Conservation (phyloP, 441 rosid genomes). For the Dalechampia spathulata region DNA sequence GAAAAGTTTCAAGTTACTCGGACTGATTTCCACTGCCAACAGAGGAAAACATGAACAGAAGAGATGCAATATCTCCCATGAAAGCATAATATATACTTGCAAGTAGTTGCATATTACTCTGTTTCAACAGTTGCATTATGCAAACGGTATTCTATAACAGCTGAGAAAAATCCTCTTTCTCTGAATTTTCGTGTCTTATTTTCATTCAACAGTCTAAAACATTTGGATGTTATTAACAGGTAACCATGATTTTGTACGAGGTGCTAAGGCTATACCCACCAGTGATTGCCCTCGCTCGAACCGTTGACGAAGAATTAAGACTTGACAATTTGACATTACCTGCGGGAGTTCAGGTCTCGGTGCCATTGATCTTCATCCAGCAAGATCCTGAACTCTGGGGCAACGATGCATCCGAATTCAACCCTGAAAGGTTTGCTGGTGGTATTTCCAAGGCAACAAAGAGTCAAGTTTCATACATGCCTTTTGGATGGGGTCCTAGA, state of each 20-base stretch:
- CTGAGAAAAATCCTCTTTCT: no score
- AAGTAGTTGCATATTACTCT: no score
- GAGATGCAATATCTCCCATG: no score
- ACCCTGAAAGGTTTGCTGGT: conserved; percentile 40
- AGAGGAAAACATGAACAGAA: no score
- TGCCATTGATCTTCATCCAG: conserved; percentile 33
- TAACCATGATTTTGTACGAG: conserved; percentile 19
- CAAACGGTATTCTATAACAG: no score
- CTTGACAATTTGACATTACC: conserved; percentile 28
- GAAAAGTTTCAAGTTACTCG: no score
- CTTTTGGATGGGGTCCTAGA: conserved; percentile 37
- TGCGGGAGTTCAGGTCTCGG: conserved; percentile 21
- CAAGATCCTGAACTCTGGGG: conserved; percentile 45
- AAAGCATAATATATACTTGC: no score
- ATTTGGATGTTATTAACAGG: not conserved
- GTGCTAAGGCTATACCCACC: conserved; percentile 22
- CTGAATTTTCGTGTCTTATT: no score
- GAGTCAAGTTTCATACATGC: not conserved
- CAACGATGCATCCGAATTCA: conserved; percentile 39
- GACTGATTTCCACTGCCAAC: no score
- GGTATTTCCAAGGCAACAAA: conserved; percentile 27
- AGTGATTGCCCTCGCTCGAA: not conserved
- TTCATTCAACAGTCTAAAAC: no score
- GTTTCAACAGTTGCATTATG: no score
- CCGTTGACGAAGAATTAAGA: conserved; percentile 20